Evolutionary conservation across 352 stramenopile genomes (phyloP).

Genomic region (Pythium utonaiense): DNA sequence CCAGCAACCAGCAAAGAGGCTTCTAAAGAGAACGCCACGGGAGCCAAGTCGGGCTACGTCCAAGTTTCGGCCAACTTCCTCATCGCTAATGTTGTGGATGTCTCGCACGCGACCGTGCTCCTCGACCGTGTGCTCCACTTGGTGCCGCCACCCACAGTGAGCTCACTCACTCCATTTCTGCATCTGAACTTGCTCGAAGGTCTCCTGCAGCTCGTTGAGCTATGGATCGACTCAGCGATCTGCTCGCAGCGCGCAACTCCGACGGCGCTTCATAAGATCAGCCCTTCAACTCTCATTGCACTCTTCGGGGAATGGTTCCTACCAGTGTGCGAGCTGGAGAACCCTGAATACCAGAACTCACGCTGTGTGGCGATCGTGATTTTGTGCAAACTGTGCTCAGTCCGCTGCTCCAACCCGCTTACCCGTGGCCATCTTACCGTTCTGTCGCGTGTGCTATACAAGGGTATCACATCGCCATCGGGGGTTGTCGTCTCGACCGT

Average conservation of each 20-base stretch:
- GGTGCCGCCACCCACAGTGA: constrained; percentile 65
- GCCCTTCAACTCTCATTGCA: constrained; percentile 77
- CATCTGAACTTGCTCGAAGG: constrained; percentile 74
- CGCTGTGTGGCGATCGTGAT: constrained; percentile 76
- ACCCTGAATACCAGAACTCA: constrained; percentile 68
- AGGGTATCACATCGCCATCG: constrained; percentile 67
- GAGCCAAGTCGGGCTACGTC: constrained; percentile 59
- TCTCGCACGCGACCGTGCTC: constrained; percentile 65
- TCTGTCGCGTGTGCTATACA: constrained; percentile 65
- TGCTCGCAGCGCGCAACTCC: constrained; percentile 47
- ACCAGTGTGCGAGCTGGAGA: constrained; percentile 73
- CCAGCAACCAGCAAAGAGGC: constrained; percentile 13
- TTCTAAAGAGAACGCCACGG: constrained; percentile 31
- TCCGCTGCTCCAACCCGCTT: constrained; percentile 56
- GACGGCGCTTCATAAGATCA: constrained; percentile 65
- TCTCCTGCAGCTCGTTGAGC: constrained; percentile 65
- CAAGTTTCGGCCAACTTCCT: constrained; percentile 71
- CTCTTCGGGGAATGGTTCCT: constrained; percentile 87
- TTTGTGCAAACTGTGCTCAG: constrained; percentile 72
- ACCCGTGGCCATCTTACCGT: constrained; percentile 63
- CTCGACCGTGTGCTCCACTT: constrained; percentile 80
- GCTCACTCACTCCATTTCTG: constrained; percentile 54
- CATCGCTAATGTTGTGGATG: constrained; percentile 51
- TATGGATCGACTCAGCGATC: constrained; percentile 83
- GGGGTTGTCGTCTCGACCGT: constrained; percentile 80